Conservation (phyloP, 2,329 filamentous ascomycete species). For the Sarocladiaceae sp. region DNA sequence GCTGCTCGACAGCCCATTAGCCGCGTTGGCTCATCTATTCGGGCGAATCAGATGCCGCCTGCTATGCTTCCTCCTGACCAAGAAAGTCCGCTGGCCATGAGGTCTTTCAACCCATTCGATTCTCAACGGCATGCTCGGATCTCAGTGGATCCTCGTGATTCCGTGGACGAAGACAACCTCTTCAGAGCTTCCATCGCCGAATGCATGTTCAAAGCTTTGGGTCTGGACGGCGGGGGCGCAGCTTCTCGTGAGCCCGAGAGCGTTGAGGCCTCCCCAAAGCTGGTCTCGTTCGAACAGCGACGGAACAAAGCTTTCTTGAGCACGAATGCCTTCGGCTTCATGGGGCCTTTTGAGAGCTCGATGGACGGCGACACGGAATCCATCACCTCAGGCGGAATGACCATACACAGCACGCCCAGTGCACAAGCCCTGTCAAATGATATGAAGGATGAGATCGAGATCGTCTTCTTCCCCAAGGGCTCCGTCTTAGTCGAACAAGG, state of each 20-base stretch:
- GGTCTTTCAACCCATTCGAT: slow-evolving; percentile 51
- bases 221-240: slow-evolving; percentile 64
- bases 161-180: slow-evolving; percentile 77
- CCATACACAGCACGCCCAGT: slow-evolving; percentile 55
- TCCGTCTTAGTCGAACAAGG: slow-evolving; percentile 94
- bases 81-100: slow-evolving; percentile 41
- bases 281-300: slow-evolving; percentile 77
- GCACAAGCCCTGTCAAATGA: slow-evolving; percentile 66
- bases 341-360: slow-evolving; percentile 71
- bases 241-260: slow-evolving; percentile 64
- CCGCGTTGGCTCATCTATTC: slow-evolving; percentile 14
- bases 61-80: slow-evolving; percentile 20
- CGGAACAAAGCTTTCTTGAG: slow-evolving; percentile 70
- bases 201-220: slow-evolving; percentile 93
- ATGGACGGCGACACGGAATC: slow-evolving; percentile 84
- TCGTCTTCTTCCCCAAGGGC: slow-evolving; percentile 93
- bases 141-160: slow-evolving; percentile 65
- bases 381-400: slow-evolving; percentile 63
- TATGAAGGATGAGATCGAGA: slow-evolving; percentile 86
- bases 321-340: slow-evolving; percentile 75
- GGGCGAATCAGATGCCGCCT: slow-evolving; percentile 17
- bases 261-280: slow-evolving; percentile 74
- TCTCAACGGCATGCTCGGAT: slow-evolving; percentile 42
- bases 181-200: slow-evolving; percentile 88
- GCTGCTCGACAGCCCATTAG: slow-evolving; percentile 42